A percentile compares a stretch with the other conserved stretches of the same genome.
These are phyloP conservation scores for Phialemoniopsis sp. DNA, from an alignment of 2,329 filamentous ascomycete species.

Conservation along the genomic window DNA sequence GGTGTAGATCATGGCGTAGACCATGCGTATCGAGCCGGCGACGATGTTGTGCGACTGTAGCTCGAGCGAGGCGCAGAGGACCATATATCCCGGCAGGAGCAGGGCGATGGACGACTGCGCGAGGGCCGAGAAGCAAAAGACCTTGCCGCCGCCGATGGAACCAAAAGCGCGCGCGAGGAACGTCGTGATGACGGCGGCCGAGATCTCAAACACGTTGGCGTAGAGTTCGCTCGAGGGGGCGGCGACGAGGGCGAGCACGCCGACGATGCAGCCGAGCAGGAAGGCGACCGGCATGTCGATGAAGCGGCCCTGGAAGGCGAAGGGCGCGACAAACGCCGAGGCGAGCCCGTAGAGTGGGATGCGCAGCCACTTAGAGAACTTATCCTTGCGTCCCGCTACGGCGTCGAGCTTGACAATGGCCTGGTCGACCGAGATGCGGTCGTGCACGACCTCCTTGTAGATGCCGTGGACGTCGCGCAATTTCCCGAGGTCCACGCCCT, in stretches of 20 bases:
- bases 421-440: slow-evolving; percentile 68
- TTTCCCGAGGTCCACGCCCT: slow-evolving; percentile 71
- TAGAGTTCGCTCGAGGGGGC: slow-evolving; percentile 67
- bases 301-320: slow-evolving; percentile 72
- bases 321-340: slow-evolving; percentile 71
- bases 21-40: slow-evolving; percentile 68
- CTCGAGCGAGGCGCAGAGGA: slow-evolving; percentile 54
- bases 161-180: slow-evolving; percentile 67
- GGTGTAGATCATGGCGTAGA: slow-evolving; percentile 71
- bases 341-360: slow-evolving; percentile 73
- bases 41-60: slow-evolving; percentile 67
- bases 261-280: slow-evolving; percentile 69
- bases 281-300: slow-evolving; percentile 79
- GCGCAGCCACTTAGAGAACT: slow-evolving; percentile 46
- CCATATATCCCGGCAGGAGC: slow-evolving; percentile 70
- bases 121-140: slow-evolving; percentile 70
- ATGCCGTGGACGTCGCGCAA: slow-evolving; percentile 71
- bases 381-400: slow-evolving; percentile 39
- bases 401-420: slow-evolving; percentile 59
- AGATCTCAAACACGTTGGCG: slow-evolving; percentile 40
- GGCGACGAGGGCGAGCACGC: slow-evolving; percentile 68
- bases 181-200: slow-evolving; percentile 57
- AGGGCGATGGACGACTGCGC: slow-evolving; percentile 71
- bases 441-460: slow-evolving; percentile 80
- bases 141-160: slow-evolving; percentile 41